Evolutionary conservation across 116 monocot species (phyloP).

Genomic region (Zostera marina): DNA sequence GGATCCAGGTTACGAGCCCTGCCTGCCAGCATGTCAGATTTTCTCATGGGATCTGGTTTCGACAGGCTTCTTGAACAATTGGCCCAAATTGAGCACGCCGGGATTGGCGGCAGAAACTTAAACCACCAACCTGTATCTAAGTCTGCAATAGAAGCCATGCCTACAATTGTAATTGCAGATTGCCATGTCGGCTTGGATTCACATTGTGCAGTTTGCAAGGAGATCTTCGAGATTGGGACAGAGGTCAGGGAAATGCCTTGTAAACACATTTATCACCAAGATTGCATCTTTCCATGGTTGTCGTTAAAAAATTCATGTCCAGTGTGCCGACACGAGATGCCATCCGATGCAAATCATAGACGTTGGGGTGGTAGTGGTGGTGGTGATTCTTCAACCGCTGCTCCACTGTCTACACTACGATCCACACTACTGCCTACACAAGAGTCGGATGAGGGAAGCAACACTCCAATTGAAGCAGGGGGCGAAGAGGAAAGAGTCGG

Average conservation of each 20-base stretch:
- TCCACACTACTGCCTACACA: too few species aligned
- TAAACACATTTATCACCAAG: constrained; percentile 80
- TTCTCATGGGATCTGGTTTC: constrained; percentile 68
- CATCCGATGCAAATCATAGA: constrained; percentile 27
- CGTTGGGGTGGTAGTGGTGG: constrained; percentile 2
- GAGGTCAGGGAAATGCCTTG: constrained; percentile 86
- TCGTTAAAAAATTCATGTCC: constrained; percentile 67
- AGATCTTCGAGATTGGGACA: constrained; percentile 43
- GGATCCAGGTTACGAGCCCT: constrained; percentile 59
- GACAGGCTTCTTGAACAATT: constrained; percentile 54
- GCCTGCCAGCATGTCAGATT: constrained; percentile 54
- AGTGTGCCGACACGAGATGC: constrained; percentile 79
- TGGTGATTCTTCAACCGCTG: background rate
- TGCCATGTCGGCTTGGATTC: constrained; percentile 29
- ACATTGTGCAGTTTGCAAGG: constrained; percentile 79
- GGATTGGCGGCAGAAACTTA: constrained; percentile 4
- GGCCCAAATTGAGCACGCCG: constrained; percentile 32
- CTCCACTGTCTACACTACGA: too few species aligned
- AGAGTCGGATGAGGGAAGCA: constrained; percentile 1
- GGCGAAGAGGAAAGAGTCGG: constrained; percentile 33
- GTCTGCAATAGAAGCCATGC: constrained; percentile 20
- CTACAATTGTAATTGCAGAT: constrained; percentile 29
- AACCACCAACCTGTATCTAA: constrained; percentile 28
- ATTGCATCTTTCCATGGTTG: constrained; percentile 93
- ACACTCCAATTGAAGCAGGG: background rate